These are phyloP conservation scores for Botrytis fabae DNA, from an alignment of 2,329 filamentous ascomycete genomes.

Conservation along the genomic window DNA sequence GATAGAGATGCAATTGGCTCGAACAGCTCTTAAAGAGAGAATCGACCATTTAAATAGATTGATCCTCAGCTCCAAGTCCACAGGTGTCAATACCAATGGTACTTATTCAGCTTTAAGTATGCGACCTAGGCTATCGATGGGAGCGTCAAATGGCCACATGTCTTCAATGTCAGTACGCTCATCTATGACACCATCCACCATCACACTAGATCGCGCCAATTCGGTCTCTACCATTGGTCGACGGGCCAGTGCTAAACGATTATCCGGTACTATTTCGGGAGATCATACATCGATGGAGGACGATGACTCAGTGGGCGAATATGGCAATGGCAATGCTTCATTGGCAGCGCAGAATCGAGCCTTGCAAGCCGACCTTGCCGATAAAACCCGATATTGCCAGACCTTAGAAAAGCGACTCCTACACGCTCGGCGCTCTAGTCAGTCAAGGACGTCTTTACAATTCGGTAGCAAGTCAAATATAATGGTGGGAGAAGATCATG, in stretches of 20 bases:
- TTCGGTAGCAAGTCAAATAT: constrained; percentile 63
- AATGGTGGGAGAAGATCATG: constrained; percentile 76
- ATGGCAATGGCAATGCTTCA: constrained; percentile 81
- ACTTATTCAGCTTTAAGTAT: constrained; percentile 68
- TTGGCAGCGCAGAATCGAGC: constrained; percentile 82
- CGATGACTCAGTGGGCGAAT: constrained; percentile 75
- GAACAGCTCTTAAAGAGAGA: constrained; percentile 92
- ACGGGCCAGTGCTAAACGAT: constrained; percentile 30
- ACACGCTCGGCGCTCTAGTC: constrained; percentile 86
- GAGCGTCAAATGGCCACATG: constrained; percentile 45
- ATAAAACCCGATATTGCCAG: constrained; percentile 95
- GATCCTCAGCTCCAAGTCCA: constrained; percentile 93
- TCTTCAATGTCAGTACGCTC: constrained; percentile 62
- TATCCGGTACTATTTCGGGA: constrained; percentile 29
- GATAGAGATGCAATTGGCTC: constrained; percentile 95
- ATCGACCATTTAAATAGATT: constrained; percentile 96
- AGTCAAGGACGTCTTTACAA: constrained; percentile 79
- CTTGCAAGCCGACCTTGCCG: constrained; percentile 90
- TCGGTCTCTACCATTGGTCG: constrained; percentile 48
- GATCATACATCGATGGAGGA: constrained; percentile 47
- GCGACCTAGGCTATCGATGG: constrained; percentile 59
- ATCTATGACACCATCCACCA: constrained; percentile 65
- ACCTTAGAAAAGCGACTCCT: constrained; percentile 90
- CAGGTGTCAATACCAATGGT: constrained; percentile 82
- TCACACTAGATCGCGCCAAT: constrained; percentile 58